phyloP scores from a whole-genome alignment of 2,329 filamentous ascomycete genomes.

The Biscogniauxia marginata region DNA sequence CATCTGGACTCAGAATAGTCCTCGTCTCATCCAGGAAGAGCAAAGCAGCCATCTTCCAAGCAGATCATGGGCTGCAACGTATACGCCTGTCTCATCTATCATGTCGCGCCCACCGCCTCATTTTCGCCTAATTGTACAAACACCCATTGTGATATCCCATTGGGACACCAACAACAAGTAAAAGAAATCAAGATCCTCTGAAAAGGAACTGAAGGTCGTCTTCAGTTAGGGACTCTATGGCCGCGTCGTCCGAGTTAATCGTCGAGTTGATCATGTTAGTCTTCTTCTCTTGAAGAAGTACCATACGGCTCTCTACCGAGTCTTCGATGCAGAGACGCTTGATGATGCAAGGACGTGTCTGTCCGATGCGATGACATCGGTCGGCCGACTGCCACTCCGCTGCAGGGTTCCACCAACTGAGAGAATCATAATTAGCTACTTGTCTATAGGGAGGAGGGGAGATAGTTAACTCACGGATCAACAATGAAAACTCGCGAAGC shows the following conservation, averaged over 20 bases:
- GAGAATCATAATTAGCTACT: conserved; percentile 25
- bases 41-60: neutral
- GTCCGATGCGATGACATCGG: conserved; percentile 90
- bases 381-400: conserved; percentile 98
- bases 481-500: conserved; percentile 94
- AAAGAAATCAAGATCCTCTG: conserved; percentile 55
- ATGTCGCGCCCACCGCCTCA: neutral
- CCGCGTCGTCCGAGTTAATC: conserved; percentile 87
- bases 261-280: conserved; percentile 97
- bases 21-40: neutral
- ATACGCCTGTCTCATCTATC: neutral
- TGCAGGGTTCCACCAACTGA: conserved; percentile 98
- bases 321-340: conserved; percentile 95
- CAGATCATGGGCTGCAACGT: neutral
- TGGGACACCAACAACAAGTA: neutral
- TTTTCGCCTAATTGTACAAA: neutral
- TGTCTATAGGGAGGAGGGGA: neutral
- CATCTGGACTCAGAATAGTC: neutral
- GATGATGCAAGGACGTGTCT: conserved; percentile 89
- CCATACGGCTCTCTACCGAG: conserved; percentile 93
- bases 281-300: conserved; percentile 97
- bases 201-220: conserved; percentile 97
- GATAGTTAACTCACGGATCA: conserved; percentile 69
- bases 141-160: neutral
- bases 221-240: conserved; percentile 85